Base-by-base conservation (phyloP, 2,329 filamentous ascomycete species). In the Pestalotiopsis sp. region DNA sequence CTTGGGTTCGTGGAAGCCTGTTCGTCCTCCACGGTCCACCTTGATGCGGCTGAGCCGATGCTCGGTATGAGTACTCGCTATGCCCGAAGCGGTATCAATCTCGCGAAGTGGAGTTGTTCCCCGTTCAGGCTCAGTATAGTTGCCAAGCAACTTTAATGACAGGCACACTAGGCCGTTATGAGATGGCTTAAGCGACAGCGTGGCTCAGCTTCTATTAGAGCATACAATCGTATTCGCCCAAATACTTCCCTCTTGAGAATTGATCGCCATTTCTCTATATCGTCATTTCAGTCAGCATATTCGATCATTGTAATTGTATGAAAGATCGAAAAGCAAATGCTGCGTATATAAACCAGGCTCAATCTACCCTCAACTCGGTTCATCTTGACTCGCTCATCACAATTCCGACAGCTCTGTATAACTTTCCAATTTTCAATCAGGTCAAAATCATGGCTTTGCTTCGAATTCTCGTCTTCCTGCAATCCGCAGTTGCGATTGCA, bases 21-120 rank as follows among this genome's bases (percentile, higher is more conserved):
- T 20, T n/a, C 17, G 45, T 23, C 45, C 13, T 40, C n/a, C 13
- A 52, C 65, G 3, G n/a, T 38, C 14, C 23, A 45, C 38, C 20
- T 31, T 41, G 23, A 25, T 38, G 40, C 65, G 14, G 45, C 59
- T 61, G 59, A 36, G 5, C 20, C 17, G 27, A 59, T 59, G 7
- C n/a, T 40, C 31, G 13, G n/a, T 59, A 17, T 23, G 5, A n/a
- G 12, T 2, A 23, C 17, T 66, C 66, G 20, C 58, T 68, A 68
- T 65, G 12, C 66, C 59, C n/a, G 45, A 68, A 68, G 25, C n/a
- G 27, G 66, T 23, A 68, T 17, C 20, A 64, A 68, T 64, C 66
- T 27, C 17, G 66, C 66, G 59, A 68, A 20, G 40, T 5, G 11
- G 41, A 9, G 49, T 23, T 38, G 31, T 36, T 60, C 14, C 14